Conservation (phyloP, 2,329 filamentous ascomycete genomes). For the Colletotrichum cereale region DNA sequence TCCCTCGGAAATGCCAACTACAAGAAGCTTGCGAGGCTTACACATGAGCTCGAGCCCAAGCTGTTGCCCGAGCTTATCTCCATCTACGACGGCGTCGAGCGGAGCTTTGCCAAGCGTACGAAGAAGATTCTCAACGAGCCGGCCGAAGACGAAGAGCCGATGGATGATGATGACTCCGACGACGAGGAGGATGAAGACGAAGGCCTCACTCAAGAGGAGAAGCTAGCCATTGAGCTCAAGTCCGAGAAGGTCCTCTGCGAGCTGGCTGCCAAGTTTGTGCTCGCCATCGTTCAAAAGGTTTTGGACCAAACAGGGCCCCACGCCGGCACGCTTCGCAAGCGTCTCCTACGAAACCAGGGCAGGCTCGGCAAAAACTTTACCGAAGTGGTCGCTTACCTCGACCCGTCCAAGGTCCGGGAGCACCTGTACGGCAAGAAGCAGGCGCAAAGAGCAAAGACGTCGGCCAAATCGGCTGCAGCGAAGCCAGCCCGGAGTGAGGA, state of each 20-base stretch:
- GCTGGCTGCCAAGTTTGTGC: slow-evolving; percentile 85
- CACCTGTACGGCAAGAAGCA: slow-evolving; percentile 50
- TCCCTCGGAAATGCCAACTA: slow-evolving; percentile 33
- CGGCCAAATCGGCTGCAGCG: slow-evolving; percentile 57
- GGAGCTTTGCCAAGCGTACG: slow-evolving; percentile 78
- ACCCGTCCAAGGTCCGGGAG: slow-evolving; percentile 72
- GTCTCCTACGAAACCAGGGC: slow-evolving; percentile 83
- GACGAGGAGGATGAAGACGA: slow-evolving; percentile 68
- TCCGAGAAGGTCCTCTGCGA: slow-evolving; percentile 90
- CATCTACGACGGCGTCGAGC: slow-evolving; percentile 83
- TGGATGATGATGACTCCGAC: slow-evolving; percentile 71
- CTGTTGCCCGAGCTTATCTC: slow-evolving; percentile 77
- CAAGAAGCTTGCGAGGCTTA: slow-evolving; percentile 65
- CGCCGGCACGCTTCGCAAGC: slow-evolving; percentile 74
- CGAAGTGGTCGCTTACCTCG: slow-evolving; percentile 84
- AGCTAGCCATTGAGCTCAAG: slow-evolving; percentile 75
- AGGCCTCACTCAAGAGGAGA: slow-evolving; percentile 67
- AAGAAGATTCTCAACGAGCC: slow-evolving; percentile 73
- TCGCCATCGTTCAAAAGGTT: slow-evolving; percentile 81
- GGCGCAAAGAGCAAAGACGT: slow-evolving; percentile 48
- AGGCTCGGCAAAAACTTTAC: slow-evolving; percentile 87
- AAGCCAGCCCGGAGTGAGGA: slow-evolving; percentile 59
- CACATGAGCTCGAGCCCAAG: slow-evolving; percentile 76
- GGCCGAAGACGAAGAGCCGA: slow-evolving; percentile 79
- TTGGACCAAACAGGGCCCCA: slow-evolving; percentile 74